Evolutionary conservation across 1,139 yeast genomes (phyloP).

Genomic region (Ogataea hybrid): DNA sequence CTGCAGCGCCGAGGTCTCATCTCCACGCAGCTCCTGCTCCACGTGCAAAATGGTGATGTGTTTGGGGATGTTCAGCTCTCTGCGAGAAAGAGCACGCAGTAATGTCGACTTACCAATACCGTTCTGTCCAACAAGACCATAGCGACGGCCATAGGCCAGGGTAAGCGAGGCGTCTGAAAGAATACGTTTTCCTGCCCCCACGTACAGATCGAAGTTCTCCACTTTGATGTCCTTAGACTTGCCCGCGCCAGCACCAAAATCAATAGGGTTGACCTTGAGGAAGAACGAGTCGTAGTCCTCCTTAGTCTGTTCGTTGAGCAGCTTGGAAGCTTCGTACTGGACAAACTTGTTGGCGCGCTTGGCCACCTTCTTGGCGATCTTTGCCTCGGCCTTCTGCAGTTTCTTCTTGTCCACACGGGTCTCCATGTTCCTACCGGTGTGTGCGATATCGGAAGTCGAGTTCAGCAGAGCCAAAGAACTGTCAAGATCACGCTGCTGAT

Average conservation of each 20-base stretch:
- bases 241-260: constrained; percentile 87
- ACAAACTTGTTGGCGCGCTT: constrained; percentile 88
- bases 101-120: constrained; percentile 99
- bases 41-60: constrained; percentile 95
- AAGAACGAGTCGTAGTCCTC: constrained; percentile 93
- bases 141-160: constrained; percentile 88
- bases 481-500: constrained; percentile 69
- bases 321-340: constrained; percentile 88
- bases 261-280: constrained; percentile 92
- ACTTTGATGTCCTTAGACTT: constrained; percentile 92
- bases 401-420: constrained; percentile 95
- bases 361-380: constrained; percentile 95
- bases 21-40: constrained; percentile 95
- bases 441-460: constrained; percentile 82
- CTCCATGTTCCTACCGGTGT: constrained; percentile 88
- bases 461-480: constrained; percentile 69
- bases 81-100: constrained; percentile 82
- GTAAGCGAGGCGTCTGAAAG: constrained; percentile 85
- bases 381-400: constrained; percentile 94
- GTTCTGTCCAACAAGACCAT: constrained; percentile 97
- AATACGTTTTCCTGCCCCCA: constrained; percentile 93
- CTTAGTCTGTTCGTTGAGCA: constrained; percentile 59
- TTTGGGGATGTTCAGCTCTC: constrained; percentile 91
- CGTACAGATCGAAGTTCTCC: constrained; percentile 89
- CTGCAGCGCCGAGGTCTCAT: constrained; percentile 85